Evolutionary conservation across 169 alveolate species (phyloP), one percentile per base, ranked within the genome.

Genomic region (Cardiosporidium cionae): DNA sequence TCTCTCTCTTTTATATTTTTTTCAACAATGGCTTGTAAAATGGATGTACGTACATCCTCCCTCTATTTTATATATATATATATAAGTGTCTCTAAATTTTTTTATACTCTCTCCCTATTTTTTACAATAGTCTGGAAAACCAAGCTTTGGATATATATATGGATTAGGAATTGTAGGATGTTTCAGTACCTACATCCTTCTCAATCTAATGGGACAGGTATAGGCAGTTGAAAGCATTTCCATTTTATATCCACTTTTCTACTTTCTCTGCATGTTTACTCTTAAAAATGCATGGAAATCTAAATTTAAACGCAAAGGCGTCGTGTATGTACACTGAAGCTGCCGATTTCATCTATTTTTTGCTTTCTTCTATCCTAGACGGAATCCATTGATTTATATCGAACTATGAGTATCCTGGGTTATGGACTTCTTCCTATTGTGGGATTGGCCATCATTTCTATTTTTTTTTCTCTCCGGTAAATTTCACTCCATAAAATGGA

Each of bases 371-470:
- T 1, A 4, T 35, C 37, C 23, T 64, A 76, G 82, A 73, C 76
- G 34, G 87, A 85, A 72, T 84, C 89, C 32, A 85, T 88, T n/a
- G 87, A 85, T 65, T 75, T 88, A 58, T 88, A 85, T 76, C 74
- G 87, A 22, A 85, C 91, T 28, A 80, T 84, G 70, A 80, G 89
- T 70, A 86, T 88, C 72, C 68, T 88, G 7, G 82, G 93, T 23
- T 88, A 88, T 76, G 83, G 89, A 25, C 71, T 88, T 35, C 81
- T 88, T 22, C 93, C 93, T 4, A 85, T 88, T 23, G 89, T 84
- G 16, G 69, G 79, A 27, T 72, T 85, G 6, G 86, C 91, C 27
- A 77, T 84, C 33, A 74, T 78, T 52, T 80, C 90, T 1, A 83
- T 88, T 7, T 68, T 85, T 70, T 62, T 82, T 36, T 66, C 79